Evolutionary conservation across 345 rosid species (phyloP).

Genomic region (Syzygium aqueum): DNA sequence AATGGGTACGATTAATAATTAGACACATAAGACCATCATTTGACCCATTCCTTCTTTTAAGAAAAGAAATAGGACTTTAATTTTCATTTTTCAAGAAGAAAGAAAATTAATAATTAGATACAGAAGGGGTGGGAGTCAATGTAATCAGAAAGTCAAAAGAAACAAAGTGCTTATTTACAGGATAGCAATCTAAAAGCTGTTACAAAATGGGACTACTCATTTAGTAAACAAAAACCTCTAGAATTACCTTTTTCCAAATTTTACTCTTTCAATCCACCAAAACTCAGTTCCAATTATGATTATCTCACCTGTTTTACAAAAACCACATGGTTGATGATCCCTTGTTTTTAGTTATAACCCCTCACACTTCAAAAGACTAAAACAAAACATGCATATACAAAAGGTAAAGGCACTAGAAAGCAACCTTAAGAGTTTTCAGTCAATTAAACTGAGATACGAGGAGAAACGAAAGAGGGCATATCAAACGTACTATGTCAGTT

Average conservation of each 20-base stretch:
- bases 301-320: background rate
- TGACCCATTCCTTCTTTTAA: background rate
- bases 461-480: background rate
- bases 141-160: background rate
- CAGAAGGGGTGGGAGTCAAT: background rate
- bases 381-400: background rate
- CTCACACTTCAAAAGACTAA: background rate
- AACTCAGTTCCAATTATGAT: background rate
- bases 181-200: background rate
- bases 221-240: background rate
- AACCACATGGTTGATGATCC: background rate
- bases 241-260: background rate
- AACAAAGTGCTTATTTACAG: background rate
- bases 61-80: background rate
- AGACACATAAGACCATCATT: background rate
- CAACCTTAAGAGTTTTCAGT: background rate
- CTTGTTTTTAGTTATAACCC: background rate
- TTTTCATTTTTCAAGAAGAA: background rate
- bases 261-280: background rate
- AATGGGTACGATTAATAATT: background rate
- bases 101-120: background rate
- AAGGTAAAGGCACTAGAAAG: background rate
- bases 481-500: conserved; percentile 60
- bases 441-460: background rate
- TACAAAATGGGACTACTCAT: background rate